These are phyloP conservation scores for Leavenworthia alabamica DNA, from an alignment of 345 rosid genomes.

Conservation along the genomic window DNA sequence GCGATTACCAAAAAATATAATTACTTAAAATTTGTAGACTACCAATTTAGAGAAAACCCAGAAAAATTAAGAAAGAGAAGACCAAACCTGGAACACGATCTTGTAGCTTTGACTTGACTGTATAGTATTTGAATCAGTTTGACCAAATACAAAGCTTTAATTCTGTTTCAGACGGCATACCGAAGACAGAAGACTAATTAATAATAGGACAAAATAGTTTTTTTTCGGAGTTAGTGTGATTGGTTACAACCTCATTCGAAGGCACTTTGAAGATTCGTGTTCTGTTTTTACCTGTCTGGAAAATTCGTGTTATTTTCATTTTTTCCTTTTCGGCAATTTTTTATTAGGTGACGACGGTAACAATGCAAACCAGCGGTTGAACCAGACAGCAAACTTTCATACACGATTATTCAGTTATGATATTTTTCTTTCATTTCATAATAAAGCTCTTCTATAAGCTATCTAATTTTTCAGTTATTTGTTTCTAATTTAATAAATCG, in stretches of 20 bases:
- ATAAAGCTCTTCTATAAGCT: no score
- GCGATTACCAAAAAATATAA: not conserved
- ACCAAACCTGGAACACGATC: conserved; percentile 19
- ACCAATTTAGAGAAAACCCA: conserved; percentile 17
- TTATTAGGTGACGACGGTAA: no score
- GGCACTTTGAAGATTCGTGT: conserved; percentile 2
- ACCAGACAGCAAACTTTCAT: no score
- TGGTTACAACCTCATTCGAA: not conserved
- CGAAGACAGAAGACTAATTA: not conserved
- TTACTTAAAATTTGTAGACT: not conserved
- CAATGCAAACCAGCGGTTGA: no score
- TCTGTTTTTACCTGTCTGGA: not conserved
- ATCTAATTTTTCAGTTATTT: no score
- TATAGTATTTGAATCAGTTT: conserved; percentile 2
- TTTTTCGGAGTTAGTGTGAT: not conserved
- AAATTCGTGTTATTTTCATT: no score
- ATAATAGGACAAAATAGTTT: not conserved
- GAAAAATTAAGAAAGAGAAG: conserved; percentile 2
- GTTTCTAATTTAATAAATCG: no score
- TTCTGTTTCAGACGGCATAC: conserved; percentile 1
- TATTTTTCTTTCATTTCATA: no score
- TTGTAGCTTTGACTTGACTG: conserved; percentile 29
- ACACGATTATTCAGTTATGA: no score
- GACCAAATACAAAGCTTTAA: not conserved
- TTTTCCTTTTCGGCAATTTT: no score